Evolutionary conservation across 495 filamentous ascomycete genomes (phyloP), one percentile per base, ranked within the genome.

Genomic region (Aspergillus wentii): DNA sequence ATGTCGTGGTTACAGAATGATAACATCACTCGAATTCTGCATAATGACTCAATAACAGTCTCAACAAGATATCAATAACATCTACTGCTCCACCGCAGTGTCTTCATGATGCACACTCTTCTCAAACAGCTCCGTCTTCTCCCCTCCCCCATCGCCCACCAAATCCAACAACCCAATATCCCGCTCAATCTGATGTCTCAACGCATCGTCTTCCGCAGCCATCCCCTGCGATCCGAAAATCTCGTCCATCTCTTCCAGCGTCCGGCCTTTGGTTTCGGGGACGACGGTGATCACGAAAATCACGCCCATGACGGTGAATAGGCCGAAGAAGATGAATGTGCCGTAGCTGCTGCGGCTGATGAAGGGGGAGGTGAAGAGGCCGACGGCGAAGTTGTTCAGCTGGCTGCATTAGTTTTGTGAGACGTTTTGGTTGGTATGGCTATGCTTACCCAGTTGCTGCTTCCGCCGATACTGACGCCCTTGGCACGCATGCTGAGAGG

Each of bases 211-310:
- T 1, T 47, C 55, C 6, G 43, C 49, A 1, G 62, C 64, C 44
- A 66, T 44, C 2, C 58, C 59, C n/a, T 31, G 34, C n/a, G 46
- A 40, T 17, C 62, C 63, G 46, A 79, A 78, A 9, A 76, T 40
- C 29, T 71, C 56, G 40, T 78, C 74, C 49, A 78, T 74, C 44
- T 77, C 75, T 45, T 78, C 74, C 7, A 77, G 52, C 5, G 75
- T 77, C 39, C 69, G 70, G 48, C 75, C 72, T 48, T 71, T 74
- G 6, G 75, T 78, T 46, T 78, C 75, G 2, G 73, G 72, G 43
- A 76, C 74, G 31, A 76, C 62, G 51, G 65, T 57, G 40, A 62
- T 70, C 10, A 76, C 69, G 43, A 70, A 66, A 6, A 71, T 10
- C 23, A 69, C 68, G 16, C 63, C 72, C 25, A 76, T 30, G 6